These are phyloP conservation scores for Podospora didyma DNA, from an alignment of 495 filamentous ascomycete species.

Conservation along the genomic window DNA sequence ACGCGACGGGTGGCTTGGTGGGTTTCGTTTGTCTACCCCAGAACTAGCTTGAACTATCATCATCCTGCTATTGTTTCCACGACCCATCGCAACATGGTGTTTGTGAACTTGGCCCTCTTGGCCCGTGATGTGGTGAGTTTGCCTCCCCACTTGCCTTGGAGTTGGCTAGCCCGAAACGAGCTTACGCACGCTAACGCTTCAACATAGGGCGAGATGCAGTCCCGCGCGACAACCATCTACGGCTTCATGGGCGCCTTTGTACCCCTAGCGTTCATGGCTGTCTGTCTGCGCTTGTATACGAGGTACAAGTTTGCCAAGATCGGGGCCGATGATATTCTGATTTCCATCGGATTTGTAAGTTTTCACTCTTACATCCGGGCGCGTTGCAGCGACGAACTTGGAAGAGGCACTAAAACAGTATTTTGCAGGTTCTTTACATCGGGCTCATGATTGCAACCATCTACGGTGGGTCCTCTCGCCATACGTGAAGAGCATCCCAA, in stretches of 20 bases:
- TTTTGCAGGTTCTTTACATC: neutral
- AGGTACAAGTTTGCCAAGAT: conserved; percentile 1
- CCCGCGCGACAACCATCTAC: conserved; percentile 1
- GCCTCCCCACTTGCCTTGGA: no score
- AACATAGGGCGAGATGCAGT: neutral
- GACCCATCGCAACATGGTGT: no score
- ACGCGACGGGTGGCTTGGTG: no score
- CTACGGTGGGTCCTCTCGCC: neutral
- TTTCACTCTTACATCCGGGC: neutral
- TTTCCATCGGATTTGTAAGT: neutral
- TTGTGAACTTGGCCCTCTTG: no score
- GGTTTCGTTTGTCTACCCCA: no score
- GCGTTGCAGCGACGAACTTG: no score
- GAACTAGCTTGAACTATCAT: no score
- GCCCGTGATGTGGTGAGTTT: no score
- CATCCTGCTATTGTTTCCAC: no score
- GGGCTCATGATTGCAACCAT: conserved; percentile 1
- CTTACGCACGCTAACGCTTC: no score
- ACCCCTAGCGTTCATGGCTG: conserved; percentile 1
- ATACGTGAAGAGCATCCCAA: neutral
- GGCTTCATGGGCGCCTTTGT: conserved; percentile 8
- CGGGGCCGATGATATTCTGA: neutral
- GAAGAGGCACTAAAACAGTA: neutral
- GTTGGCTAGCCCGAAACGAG: no score
- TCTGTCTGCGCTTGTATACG: neutral